Percentiles rank a stretch among this genome's conserved stretches.
Evolutionary conservation across 2,329 filamentous ascomycete genomes (phyloP).

Genomic region (Alternaria sp.): DNA sequence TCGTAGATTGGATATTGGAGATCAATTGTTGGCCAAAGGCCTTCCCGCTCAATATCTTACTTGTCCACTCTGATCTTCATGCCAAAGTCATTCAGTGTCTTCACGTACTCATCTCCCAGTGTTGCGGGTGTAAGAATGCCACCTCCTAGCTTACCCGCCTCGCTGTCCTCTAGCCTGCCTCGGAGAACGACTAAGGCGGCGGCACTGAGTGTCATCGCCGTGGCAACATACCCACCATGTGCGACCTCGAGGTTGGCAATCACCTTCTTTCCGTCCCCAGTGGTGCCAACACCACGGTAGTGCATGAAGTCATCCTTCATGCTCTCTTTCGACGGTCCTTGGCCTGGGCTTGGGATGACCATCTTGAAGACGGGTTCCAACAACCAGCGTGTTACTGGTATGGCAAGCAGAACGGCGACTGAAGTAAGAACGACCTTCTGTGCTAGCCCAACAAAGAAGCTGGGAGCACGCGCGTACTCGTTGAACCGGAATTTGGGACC

Average conservation of each 20-base stretch:
- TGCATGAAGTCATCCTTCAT: slow-evolving; percentile 66
- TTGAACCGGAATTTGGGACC: slow-evolving; percentile 64
- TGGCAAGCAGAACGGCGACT: slow-evolving; percentile 52
- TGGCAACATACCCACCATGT: slow-evolving; percentile 72
- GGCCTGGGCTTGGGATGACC: slow-evolving; percentile 36
- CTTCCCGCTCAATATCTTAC: background rate
- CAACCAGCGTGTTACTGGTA: slow-evolving; percentile 61
- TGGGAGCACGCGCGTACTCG: slow-evolving; percentile 62
- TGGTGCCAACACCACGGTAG: slow-evolving; percentile 68
- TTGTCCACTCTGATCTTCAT: slow-evolving; percentile 59
- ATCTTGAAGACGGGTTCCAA: slow-evolving; percentile 39
- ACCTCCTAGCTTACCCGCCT: slow-evolving; percentile 63
- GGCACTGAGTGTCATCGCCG: slow-evolving; percentile 68
- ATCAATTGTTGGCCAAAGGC: background rate
- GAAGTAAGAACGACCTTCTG: slow-evolving; percentile 58
- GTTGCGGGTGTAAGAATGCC: slow-evolving; percentile 76
- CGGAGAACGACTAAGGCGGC: slow-evolving; percentile 70
- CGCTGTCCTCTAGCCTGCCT: slow-evolving; percentile 58
- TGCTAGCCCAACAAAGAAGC: slow-evolving; percentile 54
- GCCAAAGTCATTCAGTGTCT: slow-evolving; percentile 66
- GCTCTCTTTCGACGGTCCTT: slow-evolving; percentile 55
- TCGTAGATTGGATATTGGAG: background rate
- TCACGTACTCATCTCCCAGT: slow-evolving; percentile 70
- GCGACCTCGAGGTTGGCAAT: slow-evolving; percentile 62
- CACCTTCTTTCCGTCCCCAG: slow-evolving; percentile 59